phyloP scores from a whole-genome alignment of 2,329 filamentous ascomycete genomes.

The Westerdykella aurantiaca region DNA sequence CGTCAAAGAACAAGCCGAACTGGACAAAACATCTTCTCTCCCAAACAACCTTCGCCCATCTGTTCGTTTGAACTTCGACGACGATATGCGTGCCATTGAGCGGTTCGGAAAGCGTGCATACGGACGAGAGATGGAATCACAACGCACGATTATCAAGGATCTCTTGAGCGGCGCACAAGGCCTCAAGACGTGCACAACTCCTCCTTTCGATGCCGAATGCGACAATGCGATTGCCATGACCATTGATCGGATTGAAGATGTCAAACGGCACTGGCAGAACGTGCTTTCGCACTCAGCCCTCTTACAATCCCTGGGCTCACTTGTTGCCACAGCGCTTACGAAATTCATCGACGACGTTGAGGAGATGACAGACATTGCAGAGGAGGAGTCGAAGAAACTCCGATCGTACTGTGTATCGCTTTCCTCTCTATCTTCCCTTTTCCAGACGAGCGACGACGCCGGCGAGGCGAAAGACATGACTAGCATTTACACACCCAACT shows the following conservation, averaged over 20 bases:
- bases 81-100: conserved; percentile 52
- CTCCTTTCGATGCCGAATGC: conserved; percentile 55
- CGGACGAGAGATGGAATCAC: conserved; percentile 59
- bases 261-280: conserved; percentile 53
- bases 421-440: conserved; percentile 52
- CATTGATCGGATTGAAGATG: conserved; percentile 52
- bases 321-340: conserved; percentile 52
- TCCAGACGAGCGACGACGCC: conserved; percentile 43
- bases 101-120: conserved; percentile 57
- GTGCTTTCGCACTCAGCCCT: conserved; percentile 56
- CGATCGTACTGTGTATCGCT: conserved; percentile 53
- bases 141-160: conserved; percentile 57
- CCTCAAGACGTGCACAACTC: conserved; percentile 54
- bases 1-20: conserved; percentile 40
- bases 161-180: conserved; percentile 59
- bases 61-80: conserved; percentile 43
- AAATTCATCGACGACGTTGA: conserved; percentile 59
- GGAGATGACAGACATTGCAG: conserved; percentile 59
- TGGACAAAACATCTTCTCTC: conserved; percentile 26
- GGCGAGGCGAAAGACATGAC: conserved; percentile 48
- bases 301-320: conserved; percentile 56
- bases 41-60: conserved; percentile 29
- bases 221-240: conserved; percentile 55
- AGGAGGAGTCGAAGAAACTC: conserved; percentile 56
- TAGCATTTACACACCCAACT: conserved; percentile 56